A percentile compares a stretch with the other conserved stretches of the same genome.
Evolutionary conservation across 2,329 filamentous ascomycete species (phyloP).

Genomic region (Aspergillus sp.): DNA sequence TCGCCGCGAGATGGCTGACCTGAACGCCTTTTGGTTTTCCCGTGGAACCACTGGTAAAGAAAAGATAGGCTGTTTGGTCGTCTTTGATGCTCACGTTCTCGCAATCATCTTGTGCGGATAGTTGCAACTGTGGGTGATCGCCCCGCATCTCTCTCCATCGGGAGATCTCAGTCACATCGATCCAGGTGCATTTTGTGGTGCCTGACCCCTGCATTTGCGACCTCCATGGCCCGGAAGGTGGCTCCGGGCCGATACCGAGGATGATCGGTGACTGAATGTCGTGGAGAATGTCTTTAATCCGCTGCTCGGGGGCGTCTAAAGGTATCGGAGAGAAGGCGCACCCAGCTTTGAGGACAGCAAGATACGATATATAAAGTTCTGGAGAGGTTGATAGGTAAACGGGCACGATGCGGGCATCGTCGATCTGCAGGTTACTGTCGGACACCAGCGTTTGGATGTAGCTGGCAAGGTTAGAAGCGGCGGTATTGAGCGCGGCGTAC

Average conservation of each 20-base stretch:
- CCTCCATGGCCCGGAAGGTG: slow-evolving; percentile 10
- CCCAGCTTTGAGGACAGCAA: slow-evolving; percentile 36
- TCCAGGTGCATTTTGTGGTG: slow-evolving; percentile 12
- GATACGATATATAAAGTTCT: slow-evolving; percentile 38
- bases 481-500: slow-evolving; percentile 22
- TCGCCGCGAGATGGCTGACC: slow-evolving; percentile 27
- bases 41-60: slow-evolving; percentile 36
- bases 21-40: slow-evolving; percentile 34
- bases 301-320: slow-evolving; percentile 30
- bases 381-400: slow-evolving; percentile 31
- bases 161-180: slow-evolving; percentile 20
- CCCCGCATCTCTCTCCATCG: slow-evolving; percentile 16
- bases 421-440: neutral
- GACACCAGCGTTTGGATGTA: slow-evolving; percentile 16
- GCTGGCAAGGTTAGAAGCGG: slow-evolving; percentile 20
- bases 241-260: slow-evolving; percentile 17
- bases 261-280: slow-evolving; percentile 26
- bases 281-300: slow-evolving; percentile 25
- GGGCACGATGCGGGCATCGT: slow-evolving; percentile 21
- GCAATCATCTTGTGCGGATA: neutral
- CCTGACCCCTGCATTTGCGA: neutral
- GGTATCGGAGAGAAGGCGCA: slow-evolving; percentile 39
- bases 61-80: slow-evolving; percentile 28
- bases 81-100: slow-evolving; percentile 12
- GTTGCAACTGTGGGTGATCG: neutral